Percentiles rank a stretch among this genome's conserved stretches.
Evolutionary conservation across 768 basidiomycete genomes (phyloP).

Genomic region (Suillus americanus): DNA sequence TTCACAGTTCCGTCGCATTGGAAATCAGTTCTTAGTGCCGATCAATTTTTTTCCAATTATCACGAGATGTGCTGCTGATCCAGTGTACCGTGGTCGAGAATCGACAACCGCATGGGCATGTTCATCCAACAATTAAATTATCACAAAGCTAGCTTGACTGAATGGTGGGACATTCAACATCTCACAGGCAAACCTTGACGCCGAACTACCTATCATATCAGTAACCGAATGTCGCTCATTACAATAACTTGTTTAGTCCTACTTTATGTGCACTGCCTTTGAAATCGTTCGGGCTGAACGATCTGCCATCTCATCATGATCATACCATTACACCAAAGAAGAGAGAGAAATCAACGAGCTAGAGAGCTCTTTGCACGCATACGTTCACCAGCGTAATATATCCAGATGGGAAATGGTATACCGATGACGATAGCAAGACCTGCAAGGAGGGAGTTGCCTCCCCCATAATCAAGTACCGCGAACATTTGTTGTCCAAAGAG

Average conservation of each 20-base stretch:
- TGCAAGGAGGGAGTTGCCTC: slow-evolving; percentile 55
- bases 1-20: no score
- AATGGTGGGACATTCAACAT: no score
- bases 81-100: no score
- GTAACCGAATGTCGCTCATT: no score
- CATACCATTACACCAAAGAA: background rate
- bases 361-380: background rate
- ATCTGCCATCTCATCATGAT: background rate
- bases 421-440: background rate
- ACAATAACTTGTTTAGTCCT: background rate
- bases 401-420: background rate
- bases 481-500: slow-evolving; percentile 44
- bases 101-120: no score
- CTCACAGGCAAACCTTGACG: background rate
- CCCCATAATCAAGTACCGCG: slow-evolving; percentile 51
- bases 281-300: background rate
- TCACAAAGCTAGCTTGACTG: no score
- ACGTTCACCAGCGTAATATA: background rate
- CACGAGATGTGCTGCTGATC: no score
- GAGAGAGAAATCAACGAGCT: slow-evolving; percentile 20
- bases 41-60: no score
- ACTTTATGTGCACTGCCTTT: background rate
- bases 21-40: no score
- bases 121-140: no score
- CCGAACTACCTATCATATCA: background rate